Evolutionary conservation across 2,329 filamentous ascomycete genomes (phyloP).

Genomic region (Penicillium sp.): DNA sequence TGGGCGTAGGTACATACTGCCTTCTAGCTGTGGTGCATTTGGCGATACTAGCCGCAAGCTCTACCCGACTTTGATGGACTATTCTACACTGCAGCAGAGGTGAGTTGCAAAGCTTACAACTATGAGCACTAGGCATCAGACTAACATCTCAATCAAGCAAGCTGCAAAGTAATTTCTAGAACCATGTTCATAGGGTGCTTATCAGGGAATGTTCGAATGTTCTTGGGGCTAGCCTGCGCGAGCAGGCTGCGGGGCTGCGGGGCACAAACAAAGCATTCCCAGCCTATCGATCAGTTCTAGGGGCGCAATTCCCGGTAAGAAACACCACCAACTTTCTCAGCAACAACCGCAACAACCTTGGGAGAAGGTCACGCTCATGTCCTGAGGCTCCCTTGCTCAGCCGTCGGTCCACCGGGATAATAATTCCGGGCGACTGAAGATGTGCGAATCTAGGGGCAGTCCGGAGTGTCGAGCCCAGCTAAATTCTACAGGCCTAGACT

Average conservation of each 20-base stretch:
- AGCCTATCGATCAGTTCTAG: constrained; percentile 23
- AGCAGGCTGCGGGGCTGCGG: constrained; percentile 1
- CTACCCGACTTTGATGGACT: background rate
- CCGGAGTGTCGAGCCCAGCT: constrained; percentile 28
- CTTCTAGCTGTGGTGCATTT: constrained; percentile 27
- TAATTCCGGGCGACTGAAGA: constrained; percentile 17
- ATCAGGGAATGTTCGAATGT: background rate
- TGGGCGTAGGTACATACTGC: constrained; percentile 4
- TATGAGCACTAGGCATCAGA: background rate
- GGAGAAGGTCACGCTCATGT: background rate
- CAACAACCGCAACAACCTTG: background rate
- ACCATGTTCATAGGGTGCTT: constrained; percentile 4
- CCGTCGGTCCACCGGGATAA: constrained; percentile 13
- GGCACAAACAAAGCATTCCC: constrained; percentile 5
- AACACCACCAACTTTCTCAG: constrained; percentile 4
- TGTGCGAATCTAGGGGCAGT: constrained; percentile 13
- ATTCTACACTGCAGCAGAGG: constrained; percentile 13
- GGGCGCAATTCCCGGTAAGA: constrained; percentile 7
- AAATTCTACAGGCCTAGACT: constrained; percentile 18
- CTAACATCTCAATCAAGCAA: background rate
- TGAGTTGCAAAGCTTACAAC: background rate
- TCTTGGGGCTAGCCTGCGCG: constrained; percentile 6
- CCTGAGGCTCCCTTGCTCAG: constrained; percentile 7
- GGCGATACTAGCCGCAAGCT: constrained; percentile 26
- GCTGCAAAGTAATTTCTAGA: background rate